Evolutionary conservation across 345 rosid species (phyloP), one percentile per base, ranked within the genome.

Genomic region (Melaleuca alternifolia): DNA sequence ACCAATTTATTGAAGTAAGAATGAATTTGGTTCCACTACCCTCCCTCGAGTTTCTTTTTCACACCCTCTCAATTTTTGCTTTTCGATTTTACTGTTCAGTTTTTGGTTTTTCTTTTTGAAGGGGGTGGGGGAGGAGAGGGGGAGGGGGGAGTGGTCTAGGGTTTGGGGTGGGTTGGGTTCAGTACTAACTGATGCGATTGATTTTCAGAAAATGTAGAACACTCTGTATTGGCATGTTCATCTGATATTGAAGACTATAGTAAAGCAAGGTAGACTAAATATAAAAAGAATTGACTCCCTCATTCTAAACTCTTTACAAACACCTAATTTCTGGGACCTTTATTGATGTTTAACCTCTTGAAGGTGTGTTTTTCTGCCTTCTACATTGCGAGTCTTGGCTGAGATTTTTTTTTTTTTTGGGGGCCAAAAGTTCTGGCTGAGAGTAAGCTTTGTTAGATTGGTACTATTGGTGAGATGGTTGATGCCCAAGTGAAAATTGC

Each of bases 401-500:
- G 46, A 33, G 48, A 3, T 0, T 2, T 50, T 50, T 0, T 50
- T 50, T 18, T 7, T 65, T 65, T 59, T 20, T 33, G 33, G 30
- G 79, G 46, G 46, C 79, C 24, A 33, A 65, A 65, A 33, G 2
- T 65, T 65, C 24, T 65, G 18, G 46, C 48, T 33, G 79, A 71
- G 12, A 33, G 0, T 71, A 33, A 71, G 79, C 7, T 71, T 10
- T 65, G 79, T 65, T 33, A 65, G 77, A 7, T 71, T 71, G 46
- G 23, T 71, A 18, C 48, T 9, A 16, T 71, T 71, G 13, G 24
- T 71, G 30, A 0, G 79, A 46, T 0, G 24, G 24, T 71, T 71
- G 79, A 33, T 0, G 0, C 79, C 0, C 79, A 71, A 71, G 79
- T 33, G 79, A 12, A 0, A 71, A 71, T 0, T 71, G 79, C 1